These are phyloP conservation scores for Leccinum arenicola DNA, from an alignment of 768 basidiomycete species.

Conservation along the genomic window DNA sequence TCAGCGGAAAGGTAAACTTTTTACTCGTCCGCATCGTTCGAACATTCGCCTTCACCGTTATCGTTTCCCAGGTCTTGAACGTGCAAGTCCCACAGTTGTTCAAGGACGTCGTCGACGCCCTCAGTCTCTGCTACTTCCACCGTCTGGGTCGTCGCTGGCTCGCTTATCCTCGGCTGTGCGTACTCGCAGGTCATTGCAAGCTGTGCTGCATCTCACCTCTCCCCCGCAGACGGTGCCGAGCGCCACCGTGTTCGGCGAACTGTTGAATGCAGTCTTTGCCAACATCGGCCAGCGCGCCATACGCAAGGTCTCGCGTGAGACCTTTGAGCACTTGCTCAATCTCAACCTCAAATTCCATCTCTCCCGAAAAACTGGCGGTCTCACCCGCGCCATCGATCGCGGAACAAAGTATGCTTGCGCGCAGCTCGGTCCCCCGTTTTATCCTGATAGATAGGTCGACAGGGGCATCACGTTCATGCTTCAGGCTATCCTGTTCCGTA, in stretches of 20 bases:
- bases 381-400: constrained; percentile 94
- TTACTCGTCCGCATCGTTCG: neutral
- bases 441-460: constrained; percentile 1
- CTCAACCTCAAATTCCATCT: constrained; percentile 93
- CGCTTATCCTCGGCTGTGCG: constrained; percentile 88
- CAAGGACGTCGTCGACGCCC: constrained; percentile 84
- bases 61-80: constrained; percentile 70
- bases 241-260: constrained; percentile 85
- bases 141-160: constrained; percentile 91
- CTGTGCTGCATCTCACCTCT: constrained; percentile 1
- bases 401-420: constrained; percentile 79
- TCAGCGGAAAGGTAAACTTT: constrained; percentile 75
- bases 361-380: constrained; percentile 89
- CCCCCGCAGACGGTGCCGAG: constrained; percentile 78
- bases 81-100: constrained; percentile 98
- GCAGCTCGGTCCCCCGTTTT: neutral
- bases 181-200: constrained; percentile 11
- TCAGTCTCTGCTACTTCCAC: constrained; percentile 77
- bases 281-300: constrained; percentile 94
- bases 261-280: constrained; percentile 94
- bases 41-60: neutral
- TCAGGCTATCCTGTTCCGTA: constrained; percentile 90
- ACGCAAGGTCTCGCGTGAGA: constrained; percentile 91
- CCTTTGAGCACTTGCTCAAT: constrained; percentile 89
- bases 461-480: constrained; percentile 97